Conservation (phyloP, 176 grass and related monocot genomes). For the Zoysia pacifica region DNA sequence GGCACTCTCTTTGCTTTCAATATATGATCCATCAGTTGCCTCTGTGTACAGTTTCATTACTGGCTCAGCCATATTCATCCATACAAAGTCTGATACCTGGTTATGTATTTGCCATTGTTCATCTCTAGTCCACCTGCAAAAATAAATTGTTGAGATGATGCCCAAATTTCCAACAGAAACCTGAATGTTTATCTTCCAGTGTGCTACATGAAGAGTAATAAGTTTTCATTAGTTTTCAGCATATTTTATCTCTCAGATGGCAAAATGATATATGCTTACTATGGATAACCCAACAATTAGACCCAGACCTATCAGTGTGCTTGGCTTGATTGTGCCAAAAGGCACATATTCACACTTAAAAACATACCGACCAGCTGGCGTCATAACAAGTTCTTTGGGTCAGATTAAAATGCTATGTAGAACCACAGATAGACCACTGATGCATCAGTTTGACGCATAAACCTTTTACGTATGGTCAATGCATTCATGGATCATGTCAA, state of each 20-base stretch:
- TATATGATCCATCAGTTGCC: conserved; percentile 64
- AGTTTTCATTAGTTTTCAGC: background rate
- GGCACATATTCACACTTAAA: conserved; percentile 8
- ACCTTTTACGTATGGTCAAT: conserved; percentile 12
- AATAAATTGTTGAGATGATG: conserved; percentile 14
- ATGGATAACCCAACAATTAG: background rate
- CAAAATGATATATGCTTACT: background rate
- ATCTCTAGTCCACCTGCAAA: conserved; percentile 55
- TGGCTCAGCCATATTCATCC: conserved; percentile 64
- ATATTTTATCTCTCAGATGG: conserved; percentile 6
- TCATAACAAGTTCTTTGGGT: no score
- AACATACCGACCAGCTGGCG: conserved; percentile 16
- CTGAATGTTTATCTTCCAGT: background rate
- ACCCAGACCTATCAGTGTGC: background rate
- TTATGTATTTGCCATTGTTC: conserved; percentile 58
- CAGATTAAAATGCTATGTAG: background rate
- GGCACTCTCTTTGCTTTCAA: conserved; percentile 77
- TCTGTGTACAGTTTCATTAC: conserved; percentile 73
- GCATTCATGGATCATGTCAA: conserved; percentile 14
- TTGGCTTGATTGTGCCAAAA: conserved; percentile 15
- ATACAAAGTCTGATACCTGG: conserved; percentile 55
- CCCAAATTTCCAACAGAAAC: conserved; percentile 21
- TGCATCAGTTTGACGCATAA: background rate
- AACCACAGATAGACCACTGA: background rate
- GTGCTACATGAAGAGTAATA: background rate